Percentiles rank a stretch among this genome's conserved stretches.
Evolutionary conservation across 192 early-diverging fungal genomes (phyloP).

Genomic region (Linnemannia zychae): DNA sequence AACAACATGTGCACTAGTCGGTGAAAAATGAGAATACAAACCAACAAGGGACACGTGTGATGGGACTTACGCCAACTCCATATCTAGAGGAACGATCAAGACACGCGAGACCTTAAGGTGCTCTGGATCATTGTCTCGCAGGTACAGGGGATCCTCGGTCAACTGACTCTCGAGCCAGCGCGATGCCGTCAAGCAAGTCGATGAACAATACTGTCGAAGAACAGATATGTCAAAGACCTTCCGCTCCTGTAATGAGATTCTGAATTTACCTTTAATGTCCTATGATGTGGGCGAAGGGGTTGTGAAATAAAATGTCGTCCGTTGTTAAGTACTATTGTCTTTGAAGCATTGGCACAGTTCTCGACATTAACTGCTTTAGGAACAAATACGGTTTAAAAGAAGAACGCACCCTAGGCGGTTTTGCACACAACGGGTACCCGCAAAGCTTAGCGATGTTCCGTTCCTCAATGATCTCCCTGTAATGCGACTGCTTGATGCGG

Average conservation of each 20-base stretch:
- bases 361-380: not conserved
- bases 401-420: conserved; percentile 56
- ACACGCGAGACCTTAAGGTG: conserved; percentile 28
- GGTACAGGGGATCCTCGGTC: conserved; percentile 81
- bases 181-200: conserved; percentile 78
- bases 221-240: conserved; percentile 86
- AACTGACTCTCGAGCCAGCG: conserved; percentile 79
- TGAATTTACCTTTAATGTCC: conserved; percentile 69
- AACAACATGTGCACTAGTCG: not conserved
- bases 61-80: conserved; percentile 41
- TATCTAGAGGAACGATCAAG: conserved; percentile 37
- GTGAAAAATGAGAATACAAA: not conserved
- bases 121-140: conserved; percentile 60
- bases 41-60: not conserved
- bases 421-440: conserved; percentile 87
- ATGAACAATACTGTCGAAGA: conserved; percentile 77
- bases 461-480: conserved; percentile 80
- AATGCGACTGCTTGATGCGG: conserved; percentile 76
- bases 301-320: conserved; percentile 9
- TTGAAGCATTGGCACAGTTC: not conserved
- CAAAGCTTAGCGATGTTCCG: conserved; percentile 76
- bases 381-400: not conserved
- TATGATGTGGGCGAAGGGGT: conserved; percentile 12
- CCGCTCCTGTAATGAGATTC: conserved; percentile 76
- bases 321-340: not conserved